phyloP scores from a whole-genome alignment of 148 eudicot species.

The Bassia scoparia region DNA sequence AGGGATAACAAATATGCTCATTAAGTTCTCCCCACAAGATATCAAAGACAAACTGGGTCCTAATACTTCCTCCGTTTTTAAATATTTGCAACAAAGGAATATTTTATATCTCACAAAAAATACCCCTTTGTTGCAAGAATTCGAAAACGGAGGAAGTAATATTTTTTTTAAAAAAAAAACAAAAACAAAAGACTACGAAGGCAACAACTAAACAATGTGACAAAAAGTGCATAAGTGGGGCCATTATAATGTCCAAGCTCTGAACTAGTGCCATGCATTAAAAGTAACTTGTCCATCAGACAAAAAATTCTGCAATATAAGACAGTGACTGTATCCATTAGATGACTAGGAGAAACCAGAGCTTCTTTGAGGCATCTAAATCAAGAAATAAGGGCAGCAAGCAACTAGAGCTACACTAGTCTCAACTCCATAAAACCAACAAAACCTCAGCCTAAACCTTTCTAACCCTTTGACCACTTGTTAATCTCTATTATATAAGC shows the following conservation, averaged over 20 bases:
- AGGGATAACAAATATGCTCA: neutral
- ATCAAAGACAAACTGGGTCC: neutral
- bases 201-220: neutral
- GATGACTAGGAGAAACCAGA: neutral
- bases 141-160: no score
- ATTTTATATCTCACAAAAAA: no score
- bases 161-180: no score
- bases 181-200: neutral
- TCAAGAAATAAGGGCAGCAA: neutral
- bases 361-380: neutral
- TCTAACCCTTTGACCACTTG: neutral
- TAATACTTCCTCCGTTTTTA: no score
- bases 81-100: no score
- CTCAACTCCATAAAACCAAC: neutral
- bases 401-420: neutral
- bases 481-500: neutral
- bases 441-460: neutral
- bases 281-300: neutral
- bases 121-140: no score
- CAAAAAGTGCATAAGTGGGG: neutral
- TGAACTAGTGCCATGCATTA: neutral
- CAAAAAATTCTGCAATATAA: neutral
- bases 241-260: neutral
- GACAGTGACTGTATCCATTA: neutral
- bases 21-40: neutral